Evolutionary conservation across 805 yeast species (phyloP), one percentile per base, ranked within the genome.

Genomic region (Candida michaelii): DNA sequence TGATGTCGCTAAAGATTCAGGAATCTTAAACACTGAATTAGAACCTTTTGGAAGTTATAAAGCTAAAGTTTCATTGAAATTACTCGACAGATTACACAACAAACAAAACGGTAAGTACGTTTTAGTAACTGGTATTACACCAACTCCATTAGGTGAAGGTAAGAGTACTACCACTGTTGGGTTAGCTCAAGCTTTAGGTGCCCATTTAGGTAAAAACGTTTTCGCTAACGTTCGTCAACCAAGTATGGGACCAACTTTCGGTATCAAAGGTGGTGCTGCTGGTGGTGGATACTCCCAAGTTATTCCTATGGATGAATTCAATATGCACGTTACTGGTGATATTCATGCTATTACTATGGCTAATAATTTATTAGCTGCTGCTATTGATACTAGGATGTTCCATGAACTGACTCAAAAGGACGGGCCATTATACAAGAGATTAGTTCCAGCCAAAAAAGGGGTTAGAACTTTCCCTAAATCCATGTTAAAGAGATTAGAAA

Each of bases 231-330:
- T 91, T 39, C 85, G 99, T 65, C 99, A 91, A 65, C 98, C 98
- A 21, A 85, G 95, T 8, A 89, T 91, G 97, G 98, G 98, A 30
- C 99, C 99, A 39, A 91, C 98, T 14, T 91, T 91, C 57, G 99
- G 99, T 64, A 89, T 91, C 56, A 91, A 91, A 71, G 99, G 99
- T 59, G 98, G 98, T 65, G 99, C 99, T 44, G 98, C 98, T 14
- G 99, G 99, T 55, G 99, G 98, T 61, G 98, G 98, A 36, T 91
- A 89, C 66, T 79, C 98, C 2, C 98, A 91, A 69, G 98, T 91
- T 35, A 90, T 91, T 55, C 98, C 98, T 40, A 91, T 91, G 97
- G 99, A 91, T 66, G 97, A 91, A 69, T 91, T 91, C 75, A 91
- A 93, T 72, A 80, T 93, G 87, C 98, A 91, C 63, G 75, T 91